Conservation (phyloP, 441 rosid species). For the Croton setiger region DNA sequence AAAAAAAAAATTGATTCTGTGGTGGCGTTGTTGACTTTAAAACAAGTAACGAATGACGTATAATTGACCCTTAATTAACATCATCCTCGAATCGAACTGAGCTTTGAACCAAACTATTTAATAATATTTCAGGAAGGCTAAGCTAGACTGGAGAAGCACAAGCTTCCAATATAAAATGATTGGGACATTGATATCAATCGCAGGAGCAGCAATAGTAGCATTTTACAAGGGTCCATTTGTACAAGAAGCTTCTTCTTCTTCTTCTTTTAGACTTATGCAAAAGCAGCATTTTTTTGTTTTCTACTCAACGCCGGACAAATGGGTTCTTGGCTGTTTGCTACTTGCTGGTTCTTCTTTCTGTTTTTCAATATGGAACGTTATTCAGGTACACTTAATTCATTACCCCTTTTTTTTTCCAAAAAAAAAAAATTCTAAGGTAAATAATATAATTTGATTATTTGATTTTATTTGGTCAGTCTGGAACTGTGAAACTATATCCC, state of each 20-base stretch:
- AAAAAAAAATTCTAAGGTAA: too few relatives aligned
- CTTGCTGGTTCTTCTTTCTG: slow-evolving; percentile 62
- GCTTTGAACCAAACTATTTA: neutral
- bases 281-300: slow-evolving; percentile 42
- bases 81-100: too few relatives aligned
- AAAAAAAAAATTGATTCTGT: too few relatives aligned
- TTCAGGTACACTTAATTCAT: slow-evolving; percentile 43
- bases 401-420: neutral
- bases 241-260: slow-evolving; percentile 28
- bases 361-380: slow-evolving; percentile 53
- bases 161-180: slow-evolving; percentile 40
- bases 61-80: too few relatives aligned
- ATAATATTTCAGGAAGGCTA: slow-evolving; percentile 35
- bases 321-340: slow-evolving; percentile 64
- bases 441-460: too few relatives aligned
- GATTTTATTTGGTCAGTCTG: slow-evolving; percentile 35
- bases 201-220: slow-evolving; percentile 48
- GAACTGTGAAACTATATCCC: slow-evolving; percentile 50
- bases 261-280: slow-evolving; percentile 24
- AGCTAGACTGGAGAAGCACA: slow-evolving; percentile 46
- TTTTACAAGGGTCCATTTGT: slow-evolving; percentile 56
- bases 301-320: slow-evolving; percentile 50
- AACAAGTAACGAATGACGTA: too few relatives aligned
- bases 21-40: too few relatives aligned
- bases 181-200: slow-evolving; percentile 48